Evolutionary conservation across 371 early-diverging fungal species (phyloP).

Genomic region (Lichtheimia hyalospora): DNA sequence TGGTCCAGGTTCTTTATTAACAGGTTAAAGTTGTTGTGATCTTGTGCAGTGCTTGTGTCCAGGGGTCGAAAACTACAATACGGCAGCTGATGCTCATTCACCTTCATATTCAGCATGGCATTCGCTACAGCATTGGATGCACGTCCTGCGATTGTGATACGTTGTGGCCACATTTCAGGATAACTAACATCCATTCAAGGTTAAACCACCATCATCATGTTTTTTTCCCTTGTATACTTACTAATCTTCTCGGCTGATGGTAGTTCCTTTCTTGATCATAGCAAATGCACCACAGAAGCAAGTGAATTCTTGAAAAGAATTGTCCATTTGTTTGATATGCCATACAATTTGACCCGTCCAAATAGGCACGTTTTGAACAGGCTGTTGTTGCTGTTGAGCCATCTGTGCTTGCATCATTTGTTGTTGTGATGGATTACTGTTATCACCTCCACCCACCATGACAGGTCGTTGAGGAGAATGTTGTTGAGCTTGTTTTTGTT

Average conservation of each 20-base stretch:
- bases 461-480: slow-evolving; percentile 16
- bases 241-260: slow-evolving; percentile 51
- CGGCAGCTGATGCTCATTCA: slow-evolving; percentile 48
- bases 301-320: slow-evolving; percentile 41
- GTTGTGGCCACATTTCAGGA: slow-evolving; percentile 53
- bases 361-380: slow-evolving; percentile 33
- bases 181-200: slow-evolving; percentile 16
- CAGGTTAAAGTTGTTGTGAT: slow-evolving; percentile 48
- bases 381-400: slow-evolving; percentile 29
- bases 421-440: slow-evolving; percentile 1
- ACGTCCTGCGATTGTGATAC: slow-evolving; percentile 49
- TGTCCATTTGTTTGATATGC: slow-evolving; percentile 46
- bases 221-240: slow-evolving; percentile 27
- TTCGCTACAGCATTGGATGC: slow-evolving; percentile 46
- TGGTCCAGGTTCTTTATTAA: slow-evolving; percentile 50
- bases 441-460: slow-evolving; percentile 2
- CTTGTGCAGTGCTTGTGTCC: slow-evolving; percentile 38
- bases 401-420: slow-evolving; percentile 19
- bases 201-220: not conserved
- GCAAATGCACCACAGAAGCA: slow-evolving; percentile 53
- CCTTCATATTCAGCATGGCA: slow-evolving; percentile 39
- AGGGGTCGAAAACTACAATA: slow-evolving; percentile 56
- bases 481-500: slow-evolving; percentile 25
- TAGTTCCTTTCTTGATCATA: slow-evolving; percentile 36
- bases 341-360: slow-evolving; percentile 64